Evolutionary conservation across 805 yeast genomes (phyloP), one percentile per base, ranked within the genome.

Genomic region (Candida vartiovaarae): DNA sequence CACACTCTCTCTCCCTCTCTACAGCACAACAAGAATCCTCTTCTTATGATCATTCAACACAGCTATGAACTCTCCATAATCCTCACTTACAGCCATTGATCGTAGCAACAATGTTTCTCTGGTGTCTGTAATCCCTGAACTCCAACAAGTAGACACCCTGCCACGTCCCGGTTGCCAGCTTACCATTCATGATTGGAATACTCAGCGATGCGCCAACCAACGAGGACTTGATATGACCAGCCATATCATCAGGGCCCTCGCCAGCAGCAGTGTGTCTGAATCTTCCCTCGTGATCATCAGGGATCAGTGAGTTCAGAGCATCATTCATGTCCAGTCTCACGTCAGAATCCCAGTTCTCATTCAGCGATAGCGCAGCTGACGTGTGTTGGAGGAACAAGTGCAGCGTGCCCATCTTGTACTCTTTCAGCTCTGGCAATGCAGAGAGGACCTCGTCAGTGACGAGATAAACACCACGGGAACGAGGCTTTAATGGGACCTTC

Each of bases 241-340:
- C 86, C 89, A 84, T 82, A 59, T 85, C 95, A 58, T 86, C 95
- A 3, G 84, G 72, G 1, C 87, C 95, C 61, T 85, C 95, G 43
- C 82, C 91, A 10, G 73, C 76, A 5, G 45, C 44, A 2, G 54
- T 49, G 37, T 58, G 62, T 31, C 40, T 39, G 41, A 56, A 58
- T 32, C 52, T 47, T 2, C 58, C 60, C 34, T 54, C 48, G 9
- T 51, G 52, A 46, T 72, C 73, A 54, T 84, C 91, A 0, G 95
- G 95, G 3, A 76, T 85, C 45, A 84, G 66, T 41, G 75, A 65
- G 53, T 79, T 82, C 51, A 86, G 62, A 1, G 84, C 75, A 25
- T 72, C 70, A 8, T 72, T 70, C 85, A 86, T 72, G 55, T 85
- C 95, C 1, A 56, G 61, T 48, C 90, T 70, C 9, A 85, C 95